Evolutionary conservation across 2,329 filamentous ascomycete genomes (phyloP).

Genomic region (Graphilbum fragrans): DNA sequence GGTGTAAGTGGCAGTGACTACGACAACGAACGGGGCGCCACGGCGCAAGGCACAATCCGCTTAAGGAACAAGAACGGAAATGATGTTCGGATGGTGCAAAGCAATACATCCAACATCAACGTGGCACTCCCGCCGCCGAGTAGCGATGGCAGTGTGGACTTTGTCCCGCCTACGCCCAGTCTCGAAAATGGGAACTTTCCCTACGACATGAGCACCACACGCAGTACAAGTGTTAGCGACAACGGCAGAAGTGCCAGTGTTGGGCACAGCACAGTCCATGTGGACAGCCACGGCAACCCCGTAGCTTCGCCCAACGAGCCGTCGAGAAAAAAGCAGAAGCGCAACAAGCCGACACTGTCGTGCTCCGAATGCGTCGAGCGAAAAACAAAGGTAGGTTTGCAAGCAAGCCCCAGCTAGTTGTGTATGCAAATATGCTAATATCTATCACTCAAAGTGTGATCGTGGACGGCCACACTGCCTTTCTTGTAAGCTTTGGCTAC

Average conservation of each 20-base stretch:
- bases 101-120: slow-evolving; percentile 7
- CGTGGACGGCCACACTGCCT: slow-evolving; percentile 57
- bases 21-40: background rate
- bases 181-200: slow-evolving; percentile 1
- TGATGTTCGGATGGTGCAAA: slow-evolving; percentile 8
- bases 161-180: slow-evolving; percentile 6
- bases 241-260: background rate
- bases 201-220: background rate
- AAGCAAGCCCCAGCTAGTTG: background rate
- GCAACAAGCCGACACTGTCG: slow-evolving; percentile 72
- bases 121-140: background rate
- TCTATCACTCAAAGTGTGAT: slow-evolving; percentile 47
- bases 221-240: background rate
- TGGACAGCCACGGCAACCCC: slow-evolving; percentile 1
- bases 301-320: slow-evolving; percentile 20
- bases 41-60: background rate
- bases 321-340: slow-evolving; percentile 63
- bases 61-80: slow-evolving; percentile 5
- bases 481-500: slow-evolving; percentile 36
- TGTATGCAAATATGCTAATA: background rate
- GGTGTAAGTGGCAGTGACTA: slow-evolving; percentile 6
- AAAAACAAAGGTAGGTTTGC: slow-evolving; percentile 57
- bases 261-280: background rate
- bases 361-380: slow-evolving; percentile 72
- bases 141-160: slow-evolving; percentile 7